Evolutionary conservation across 192 early-diverging fungal genomes (phyloP).

Genomic region (Piromyces sp.): DNA sequence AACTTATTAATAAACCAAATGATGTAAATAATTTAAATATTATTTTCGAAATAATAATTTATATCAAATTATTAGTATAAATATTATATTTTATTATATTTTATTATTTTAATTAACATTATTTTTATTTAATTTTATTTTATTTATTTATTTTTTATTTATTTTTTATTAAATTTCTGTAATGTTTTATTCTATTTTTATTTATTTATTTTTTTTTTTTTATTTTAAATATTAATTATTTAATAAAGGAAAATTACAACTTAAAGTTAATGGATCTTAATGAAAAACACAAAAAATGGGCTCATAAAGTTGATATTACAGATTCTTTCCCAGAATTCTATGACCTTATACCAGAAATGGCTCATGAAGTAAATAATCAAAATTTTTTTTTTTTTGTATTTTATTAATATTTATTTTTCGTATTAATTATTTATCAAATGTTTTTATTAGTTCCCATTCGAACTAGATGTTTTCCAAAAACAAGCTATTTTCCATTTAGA

Average conservation of each 20-base stretch:
- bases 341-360: slow-evolving; percentile 76
- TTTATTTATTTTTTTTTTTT: too few relatives aligned
- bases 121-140: not conserved
- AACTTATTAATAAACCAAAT: slow-evolving; percentile 1
- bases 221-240: not conserved
- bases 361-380: slow-evolving; percentile 29
- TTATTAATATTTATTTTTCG: not conserved
- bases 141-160: slow-evolving; percentile 9
- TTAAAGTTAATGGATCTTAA: not conserved
- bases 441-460: slow-evolving; percentile 62
- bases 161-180: not conserved
- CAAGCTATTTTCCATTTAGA: slow-evolving; percentile 91
- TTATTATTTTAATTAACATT: too few relatives aligned
- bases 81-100: too few relatives aligned
- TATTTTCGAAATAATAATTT: too few relatives aligned
- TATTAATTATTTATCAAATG: too few relatives aligned
- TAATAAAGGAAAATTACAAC: not conserved
- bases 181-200: too few relatives aligned
- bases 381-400: not conserved
- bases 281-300: slow-evolving; percentile 45
- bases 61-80: too few relatives aligned
- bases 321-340: slow-evolving; percentile 77
- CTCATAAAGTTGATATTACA: slow-evolving; percentile 77
- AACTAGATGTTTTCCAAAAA: slow-evolving; percentile 94
- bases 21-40: not conserved